A percentile compares a stretch with the other conserved stretches of the same genome.
Evolutionary conservation across 2,329 filamentous ascomycete genomes (phyloP).

Genomic region (Aspergillus novofumigatus): DNA sequence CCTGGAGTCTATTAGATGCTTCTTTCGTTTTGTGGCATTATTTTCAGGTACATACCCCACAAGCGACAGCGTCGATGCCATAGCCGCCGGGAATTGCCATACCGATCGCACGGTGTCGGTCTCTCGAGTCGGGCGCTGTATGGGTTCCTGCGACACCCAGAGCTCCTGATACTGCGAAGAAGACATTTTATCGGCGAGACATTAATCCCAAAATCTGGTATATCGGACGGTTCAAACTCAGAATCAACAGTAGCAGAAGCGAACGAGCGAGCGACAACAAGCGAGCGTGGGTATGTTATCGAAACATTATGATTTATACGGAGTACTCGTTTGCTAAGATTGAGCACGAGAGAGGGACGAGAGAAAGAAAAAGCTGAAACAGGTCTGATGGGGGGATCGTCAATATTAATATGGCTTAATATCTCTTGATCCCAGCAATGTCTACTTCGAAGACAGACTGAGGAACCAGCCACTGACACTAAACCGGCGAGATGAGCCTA

Average conservation of each 20-base stretch:
- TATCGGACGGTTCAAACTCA: background rate
- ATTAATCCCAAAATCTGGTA: background rate
- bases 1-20: too few relatives aligned
- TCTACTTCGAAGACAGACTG: background rate
- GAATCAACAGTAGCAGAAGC: background rate
- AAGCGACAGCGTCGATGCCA: constrained; percentile 12
- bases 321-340: background rate
- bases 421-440: background rate
- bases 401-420: background rate
- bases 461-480: background rate
- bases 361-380: background rate
- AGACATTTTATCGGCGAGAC: background rate
- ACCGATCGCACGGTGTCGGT: background rate
- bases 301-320: background rate
- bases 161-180: background rate
- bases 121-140: background rate
- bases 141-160: background rate
- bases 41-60: constrained; percentile 22
- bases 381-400: background rate
- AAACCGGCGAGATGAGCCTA: background rate
- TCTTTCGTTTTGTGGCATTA: background rate
- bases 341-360: background rate
- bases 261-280: background rate
- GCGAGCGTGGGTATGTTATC: background rate
- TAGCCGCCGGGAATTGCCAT: background rate